Conservation (phyloP, 1,284 basidiomycete genomes). For the Porodaedalea pini region DNA sequence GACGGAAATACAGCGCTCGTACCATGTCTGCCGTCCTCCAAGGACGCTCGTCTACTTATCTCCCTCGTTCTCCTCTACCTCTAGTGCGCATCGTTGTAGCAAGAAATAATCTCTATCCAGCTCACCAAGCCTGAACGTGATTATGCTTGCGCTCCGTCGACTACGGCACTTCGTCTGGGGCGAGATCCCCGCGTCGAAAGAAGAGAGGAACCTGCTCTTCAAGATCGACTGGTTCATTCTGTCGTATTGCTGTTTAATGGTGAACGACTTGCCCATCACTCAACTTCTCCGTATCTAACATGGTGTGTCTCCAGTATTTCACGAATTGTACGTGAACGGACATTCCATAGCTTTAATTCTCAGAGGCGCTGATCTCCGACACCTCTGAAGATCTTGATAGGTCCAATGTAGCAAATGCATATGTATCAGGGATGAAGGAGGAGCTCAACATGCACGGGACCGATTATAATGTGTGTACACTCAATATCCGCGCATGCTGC, state of each 20-base stretch:
- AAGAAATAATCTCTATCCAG: neutral
- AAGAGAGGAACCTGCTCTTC: constrained; percentile 47
- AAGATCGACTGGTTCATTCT: constrained; percentile 66
- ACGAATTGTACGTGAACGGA: constrained; percentile 49
- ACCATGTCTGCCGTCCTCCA: neutral
- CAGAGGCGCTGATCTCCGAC: neutral
- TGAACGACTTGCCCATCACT: constrained; percentile 29
- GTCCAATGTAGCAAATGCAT: constrained; percentile 65
- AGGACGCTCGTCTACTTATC: neutral
- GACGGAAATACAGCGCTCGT: neutral
- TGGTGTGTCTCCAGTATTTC: constrained; percentile 45
- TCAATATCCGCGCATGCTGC: neutral
- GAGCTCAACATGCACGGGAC: constrained; percentile 69
- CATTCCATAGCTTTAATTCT: neutral
- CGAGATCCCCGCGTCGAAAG: constrained; percentile 34
- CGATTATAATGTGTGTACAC: constrained; percentile 54
- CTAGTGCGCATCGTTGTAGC: neutral
- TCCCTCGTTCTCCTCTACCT: neutral
- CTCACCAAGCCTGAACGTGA: neutral
- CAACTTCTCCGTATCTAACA: neutral
- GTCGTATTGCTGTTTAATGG: constrained; percentile 68
- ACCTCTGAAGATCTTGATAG: constrained; percentile 52
- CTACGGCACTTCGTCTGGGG: constrained; percentile 31
- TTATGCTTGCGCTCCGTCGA: constrained; percentile 9
- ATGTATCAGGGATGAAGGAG: constrained; percentile 82